These are phyloP conservation scores for Fonsecaea multimorphosa DNA, from an alignment of 2,329 filamentous ascomycete genomes.

Conservation along the genomic window DNA sequence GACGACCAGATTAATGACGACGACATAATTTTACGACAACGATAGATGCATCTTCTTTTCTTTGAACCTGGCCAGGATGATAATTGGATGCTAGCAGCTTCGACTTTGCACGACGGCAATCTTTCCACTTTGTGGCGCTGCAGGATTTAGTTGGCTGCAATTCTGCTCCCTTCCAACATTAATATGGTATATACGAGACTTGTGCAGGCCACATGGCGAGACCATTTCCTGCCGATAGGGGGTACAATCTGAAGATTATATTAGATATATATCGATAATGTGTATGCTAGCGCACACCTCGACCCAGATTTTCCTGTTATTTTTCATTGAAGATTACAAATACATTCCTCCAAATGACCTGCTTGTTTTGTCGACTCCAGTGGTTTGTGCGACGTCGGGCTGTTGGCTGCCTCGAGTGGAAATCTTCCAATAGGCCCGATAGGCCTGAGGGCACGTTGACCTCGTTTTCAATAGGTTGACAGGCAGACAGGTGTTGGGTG, in stretches of 20 bases:
- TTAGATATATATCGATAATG: constrained; percentile 20
- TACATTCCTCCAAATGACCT: not conserved
- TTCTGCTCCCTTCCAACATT: not conserved
- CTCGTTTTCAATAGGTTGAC: not conserved
- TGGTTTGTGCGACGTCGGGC: not conserved
- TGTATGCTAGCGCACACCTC: constrained; percentile 15
- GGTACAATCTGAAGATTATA: constrained; percentile 1
- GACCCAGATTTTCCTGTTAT: not conserved
- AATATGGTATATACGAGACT: constrained; percentile 1
- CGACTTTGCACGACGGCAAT: constrained; percentile 5
- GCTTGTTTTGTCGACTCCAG: not conserved
- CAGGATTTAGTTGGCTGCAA: not conserved
- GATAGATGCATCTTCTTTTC: constrained; percentile 13
- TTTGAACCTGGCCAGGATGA: constrained; percentile 3
- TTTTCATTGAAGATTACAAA: not conserved
- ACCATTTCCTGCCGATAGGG: not conserved
- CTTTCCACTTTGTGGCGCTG: constrained; percentile 8
- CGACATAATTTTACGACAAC: constrained; percentile 31
- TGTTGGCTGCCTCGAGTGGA: not conserved
- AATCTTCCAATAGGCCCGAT: not conserved
- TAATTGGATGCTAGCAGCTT: not conserved
- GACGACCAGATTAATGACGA: constrained; percentile 56
- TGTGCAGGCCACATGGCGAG: not conserved
- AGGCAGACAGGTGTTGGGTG: too few relatives aligned
- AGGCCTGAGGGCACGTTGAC: not conserved